These are phyloP conservation scores for Starmerella powellii DNA, from an alignment of 805 yeast species.

Conservation along the genomic window DNA sequence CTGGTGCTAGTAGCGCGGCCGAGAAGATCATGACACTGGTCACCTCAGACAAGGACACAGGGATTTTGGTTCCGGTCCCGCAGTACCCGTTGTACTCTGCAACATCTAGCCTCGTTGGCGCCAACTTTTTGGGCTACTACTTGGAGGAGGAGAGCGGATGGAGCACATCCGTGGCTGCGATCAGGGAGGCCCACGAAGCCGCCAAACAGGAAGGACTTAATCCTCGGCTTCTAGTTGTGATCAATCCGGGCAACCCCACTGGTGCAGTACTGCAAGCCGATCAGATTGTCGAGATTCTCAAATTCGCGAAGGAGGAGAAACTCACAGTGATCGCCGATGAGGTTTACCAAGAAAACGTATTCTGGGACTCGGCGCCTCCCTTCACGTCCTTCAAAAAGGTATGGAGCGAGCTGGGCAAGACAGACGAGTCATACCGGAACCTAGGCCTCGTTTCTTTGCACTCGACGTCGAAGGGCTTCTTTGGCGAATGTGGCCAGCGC, in stretches of 20 bases:
- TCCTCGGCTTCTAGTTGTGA: conserved; percentile 75
- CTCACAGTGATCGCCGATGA: conserved; percentile 90
- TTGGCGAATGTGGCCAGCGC: conserved; percentile 99
- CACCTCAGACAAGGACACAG: conserved; percentile 53
- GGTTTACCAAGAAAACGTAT: conserved; percentile 90
- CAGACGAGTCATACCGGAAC: conserved; percentile 42
- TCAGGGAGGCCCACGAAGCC: conserved; percentile 42
- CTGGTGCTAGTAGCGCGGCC: conserved; percentile 96
- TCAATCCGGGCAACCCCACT: conserved; percentile 98
- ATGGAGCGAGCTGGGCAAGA: conserved; percentile 47
- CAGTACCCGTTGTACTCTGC: conserved; percentile 97
- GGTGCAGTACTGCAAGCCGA: conserved; percentile 64
- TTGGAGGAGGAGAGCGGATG: conserved; percentile 71
- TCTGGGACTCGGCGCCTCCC: conserved; percentile 42
- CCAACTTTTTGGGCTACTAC: conserved; percentile 76
- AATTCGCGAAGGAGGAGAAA: conserved; percentile 74
- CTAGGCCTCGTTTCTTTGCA: conserved; percentile 89
- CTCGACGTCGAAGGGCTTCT: conserved; percentile 94
- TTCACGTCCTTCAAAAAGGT: conserved; percentile 79
- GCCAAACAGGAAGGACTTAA: conserved; percentile 42
- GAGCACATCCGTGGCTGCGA: conserved; percentile 64
- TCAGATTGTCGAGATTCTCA: conserved; percentile 58
- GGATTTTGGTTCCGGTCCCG: conserved; percentile 83
- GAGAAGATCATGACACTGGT: conserved; percentile 59
- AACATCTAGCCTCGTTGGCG: conserved; percentile 70